Conservation (phyloP, 2,329 filamentous ascomycete genomes). For the Venturia carpophila region DNA sequence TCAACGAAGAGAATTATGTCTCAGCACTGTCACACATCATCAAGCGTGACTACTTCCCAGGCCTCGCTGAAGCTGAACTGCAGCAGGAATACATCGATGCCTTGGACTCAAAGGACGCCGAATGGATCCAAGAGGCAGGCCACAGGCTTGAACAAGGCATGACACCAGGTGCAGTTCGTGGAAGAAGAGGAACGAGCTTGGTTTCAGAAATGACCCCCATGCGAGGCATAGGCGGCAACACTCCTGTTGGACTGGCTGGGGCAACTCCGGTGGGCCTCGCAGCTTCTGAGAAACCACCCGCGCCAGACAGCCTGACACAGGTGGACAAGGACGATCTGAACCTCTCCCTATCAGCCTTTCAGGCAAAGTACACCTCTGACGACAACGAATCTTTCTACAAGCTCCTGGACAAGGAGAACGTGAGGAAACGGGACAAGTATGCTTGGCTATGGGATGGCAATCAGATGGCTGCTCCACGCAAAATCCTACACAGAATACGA, state of each 20-base stretch:
- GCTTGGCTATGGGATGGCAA: conserved; percentile 85
- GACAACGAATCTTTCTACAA: conserved; percentile 97
- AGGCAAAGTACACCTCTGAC: conserved; percentile 90
- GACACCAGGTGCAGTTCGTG: conserved; percentile 57
- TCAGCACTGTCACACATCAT: conserved; percentile 89
- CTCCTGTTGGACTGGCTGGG: conserved; percentile 59
- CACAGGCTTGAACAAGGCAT: conserved; percentile 45
- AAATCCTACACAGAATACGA: conserved; percentile 46
- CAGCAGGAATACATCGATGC: conserved; percentile 92
- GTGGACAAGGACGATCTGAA: conserved; percentile 49
- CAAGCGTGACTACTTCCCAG: conserved; percentile 92
- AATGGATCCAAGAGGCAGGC: conserved; percentile 80
- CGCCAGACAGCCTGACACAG: conserved; percentile 33
- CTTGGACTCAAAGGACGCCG: conserved; percentile 71
- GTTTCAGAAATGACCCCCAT: conserved; percentile 21
- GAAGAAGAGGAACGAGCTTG: conserved; percentile 33
- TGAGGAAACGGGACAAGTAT: conserved; percentile 74
- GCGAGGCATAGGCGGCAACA: conserved; percentile 37
- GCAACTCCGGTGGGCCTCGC: conserved; percentile 63
- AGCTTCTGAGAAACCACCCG: conserved; percentile 28
- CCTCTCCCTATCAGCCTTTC: conserved; percentile 77
- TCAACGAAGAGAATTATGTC: conserved; percentile 92
- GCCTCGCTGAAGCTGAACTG: conserved; percentile 73
- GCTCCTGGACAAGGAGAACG: conserved; percentile 83
- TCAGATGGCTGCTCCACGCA: conserved; percentile 60